Percentiles rank a stretch among this genome's conserved stretches.
Conservation (phyloP, 2,329 filamentous ascomycete species). For the Myriosclerotinia duriaeana region DNA sequence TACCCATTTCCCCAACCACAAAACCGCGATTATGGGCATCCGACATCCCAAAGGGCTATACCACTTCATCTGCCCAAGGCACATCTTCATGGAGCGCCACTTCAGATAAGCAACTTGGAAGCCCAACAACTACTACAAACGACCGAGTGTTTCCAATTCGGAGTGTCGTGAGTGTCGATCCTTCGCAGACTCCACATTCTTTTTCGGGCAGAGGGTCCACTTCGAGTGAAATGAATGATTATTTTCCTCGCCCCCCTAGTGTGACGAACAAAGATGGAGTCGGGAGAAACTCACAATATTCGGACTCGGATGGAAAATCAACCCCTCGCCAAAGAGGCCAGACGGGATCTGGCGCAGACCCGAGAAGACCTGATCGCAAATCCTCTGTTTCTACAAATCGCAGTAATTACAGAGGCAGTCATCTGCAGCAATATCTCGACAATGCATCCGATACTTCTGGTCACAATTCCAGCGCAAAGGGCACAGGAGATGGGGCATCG, state of each 20-base stretch:
- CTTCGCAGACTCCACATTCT: slow-evolving; percentile 32
- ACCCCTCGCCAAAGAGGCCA: slow-evolving; percentile 7
- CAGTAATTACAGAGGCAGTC: slow-evolving; percentile 27
- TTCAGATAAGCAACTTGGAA: slow-evolving; percentile 30
- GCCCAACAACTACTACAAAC: slow-evolving; percentile 22
- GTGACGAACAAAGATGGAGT: slow-evolving; percentile 13
- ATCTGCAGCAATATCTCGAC: slow-evolving; percentile 36
- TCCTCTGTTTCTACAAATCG: slow-evolving; percentile 24
- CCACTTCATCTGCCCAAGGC: slow-evolving; percentile 14
- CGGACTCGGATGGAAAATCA: slow-evolving; percentile 15
- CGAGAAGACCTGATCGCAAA: slow-evolving; percentile 24
- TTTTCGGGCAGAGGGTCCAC: slow-evolving; percentile 24
- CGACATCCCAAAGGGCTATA: slow-evolving; percentile 18
- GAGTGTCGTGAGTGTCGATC: slow-evolving; percentile 37
- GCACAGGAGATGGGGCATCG: slow-evolving; percentile 18
- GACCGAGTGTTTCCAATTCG: slow-evolving; percentile 38
- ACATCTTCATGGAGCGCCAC: slow-evolving; percentile 29
- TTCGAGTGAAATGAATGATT: slow-evolving; percentile 30
- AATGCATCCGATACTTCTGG: slow-evolving; percentile 35
- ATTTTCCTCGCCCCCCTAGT: slow-evolving; percentile 27
- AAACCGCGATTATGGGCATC: slow-evolving; percentile 20
- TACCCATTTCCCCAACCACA: slow-evolving; percentile 9
- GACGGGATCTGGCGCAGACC: neutral
- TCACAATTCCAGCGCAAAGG: slow-evolving; percentile 20
- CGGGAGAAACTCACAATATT: neutral